phyloP scores from a whole-genome alignment of 495 filamentous ascomycete genomes.

The Talaromyces nanjingensis region DNA sequence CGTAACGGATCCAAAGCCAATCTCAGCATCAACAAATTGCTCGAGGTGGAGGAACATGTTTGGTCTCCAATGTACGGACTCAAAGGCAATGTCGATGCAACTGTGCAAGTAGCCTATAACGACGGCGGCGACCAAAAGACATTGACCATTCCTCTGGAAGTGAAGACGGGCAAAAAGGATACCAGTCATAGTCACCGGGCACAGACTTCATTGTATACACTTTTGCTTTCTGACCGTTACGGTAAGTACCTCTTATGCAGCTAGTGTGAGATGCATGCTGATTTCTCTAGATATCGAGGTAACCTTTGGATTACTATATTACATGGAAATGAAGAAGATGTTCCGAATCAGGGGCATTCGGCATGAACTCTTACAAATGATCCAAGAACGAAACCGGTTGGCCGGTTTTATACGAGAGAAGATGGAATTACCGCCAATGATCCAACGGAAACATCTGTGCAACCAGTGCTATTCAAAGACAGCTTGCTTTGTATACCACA shows the following conservation, averaged over 20 bases:
- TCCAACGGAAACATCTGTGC: conserved; percentile 69
- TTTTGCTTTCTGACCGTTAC: conserved; percentile 90
- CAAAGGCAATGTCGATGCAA: conserved; percentile 98
- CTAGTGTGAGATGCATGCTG: neutral
- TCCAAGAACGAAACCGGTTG: conserved; percentile 88
- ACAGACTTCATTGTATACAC: conserved; percentile 89
- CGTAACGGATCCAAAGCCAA: conserved; percentile 63
- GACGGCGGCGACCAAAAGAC: conserved; percentile 56
- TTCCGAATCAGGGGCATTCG: conserved; percentile 75
- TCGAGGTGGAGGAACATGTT: conserved; percentile 94
- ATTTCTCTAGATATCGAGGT: conserved; percentile 66
- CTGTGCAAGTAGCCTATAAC: conserved; percentile 78
- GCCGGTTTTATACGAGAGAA: conserved; percentile 78
- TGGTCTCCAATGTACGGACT: conserved; percentile 97
- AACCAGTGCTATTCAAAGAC: conserved; percentile 79
- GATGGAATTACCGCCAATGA: conserved; percentile 75
- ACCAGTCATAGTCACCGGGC: conserved; percentile 72
- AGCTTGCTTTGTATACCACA: conserved; percentile 90
- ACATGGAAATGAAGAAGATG: conserved; percentile 82
- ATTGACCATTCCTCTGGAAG: conserved; percentile 83
- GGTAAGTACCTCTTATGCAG: conserved; percentile 25
- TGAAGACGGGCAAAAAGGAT: conserved; percentile 86
- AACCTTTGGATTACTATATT: conserved; percentile 84
- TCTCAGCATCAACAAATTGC: conserved; percentile 83
- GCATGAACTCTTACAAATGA: conserved; percentile 86